Conservation (phyloP, 2,329 filamentous ascomycete species). For the Graphilbum ipis-grandicollis region DNA sequence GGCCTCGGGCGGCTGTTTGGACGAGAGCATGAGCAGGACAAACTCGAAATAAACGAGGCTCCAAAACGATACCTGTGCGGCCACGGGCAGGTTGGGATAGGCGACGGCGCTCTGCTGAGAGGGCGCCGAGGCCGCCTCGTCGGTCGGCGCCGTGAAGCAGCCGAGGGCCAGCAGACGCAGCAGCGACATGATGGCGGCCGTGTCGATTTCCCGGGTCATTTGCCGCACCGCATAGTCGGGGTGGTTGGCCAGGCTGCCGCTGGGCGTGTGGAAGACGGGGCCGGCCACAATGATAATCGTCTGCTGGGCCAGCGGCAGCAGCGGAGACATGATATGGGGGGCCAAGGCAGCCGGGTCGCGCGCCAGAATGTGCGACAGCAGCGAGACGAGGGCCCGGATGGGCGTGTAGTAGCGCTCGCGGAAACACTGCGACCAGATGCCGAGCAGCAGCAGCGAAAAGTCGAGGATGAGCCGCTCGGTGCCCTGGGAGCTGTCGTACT, state of each 20-base stretch:
- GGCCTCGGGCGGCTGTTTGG: constrained; percentile 45
- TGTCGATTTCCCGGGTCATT: constrained; percentile 39
- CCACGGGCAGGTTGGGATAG: constrained; percentile 2
- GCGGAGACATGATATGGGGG: constrained; percentile 37
- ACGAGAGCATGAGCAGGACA: constrained; percentile 48
- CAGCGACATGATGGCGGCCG: constrained; percentile 44
- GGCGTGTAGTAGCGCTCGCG: constrained; percentile 46
- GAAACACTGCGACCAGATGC: constrained; percentile 51
- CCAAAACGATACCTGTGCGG: constrained; percentile 41
- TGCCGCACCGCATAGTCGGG: constrained; percentile 24
- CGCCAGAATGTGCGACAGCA: constrained; percentile 46
- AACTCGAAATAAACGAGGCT: constrained; percentile 47
- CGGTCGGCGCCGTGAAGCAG: constrained; percentile 25
- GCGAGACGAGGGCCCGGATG: constrained; percentile 45
- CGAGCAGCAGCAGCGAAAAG: constrained; percentile 45
- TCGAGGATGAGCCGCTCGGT: constrained; percentile 41
- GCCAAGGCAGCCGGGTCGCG: constrained; percentile 41
- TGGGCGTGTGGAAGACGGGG: constrained; percentile 30
- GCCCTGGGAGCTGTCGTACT: constrained; percentile 29
- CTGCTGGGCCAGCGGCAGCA: constrained; percentile 37
- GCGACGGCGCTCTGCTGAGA: background rate
- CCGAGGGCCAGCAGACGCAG: constrained; percentile 46
- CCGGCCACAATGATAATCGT: constrained; percentile 44
- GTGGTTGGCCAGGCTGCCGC: constrained; percentile 28
- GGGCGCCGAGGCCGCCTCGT: constrained; percentile 11